Conservation (phyloP, 305 asterid species). For the Ilex paraguariensis region DNA sequence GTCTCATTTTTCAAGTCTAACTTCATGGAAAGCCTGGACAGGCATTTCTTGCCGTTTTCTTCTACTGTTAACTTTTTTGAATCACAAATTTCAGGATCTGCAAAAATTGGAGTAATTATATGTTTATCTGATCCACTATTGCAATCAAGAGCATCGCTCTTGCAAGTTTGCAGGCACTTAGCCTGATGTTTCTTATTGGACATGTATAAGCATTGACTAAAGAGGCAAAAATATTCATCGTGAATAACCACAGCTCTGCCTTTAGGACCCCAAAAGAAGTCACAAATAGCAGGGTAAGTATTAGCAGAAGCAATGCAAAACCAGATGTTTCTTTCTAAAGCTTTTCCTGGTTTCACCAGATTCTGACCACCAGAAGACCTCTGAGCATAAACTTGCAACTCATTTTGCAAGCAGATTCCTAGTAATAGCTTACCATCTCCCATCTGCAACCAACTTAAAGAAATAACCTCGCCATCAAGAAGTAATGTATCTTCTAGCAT, state of each 20-base stretch:
- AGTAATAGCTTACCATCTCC: slow-evolving; percentile 79
- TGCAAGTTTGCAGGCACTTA: slow-evolving; percentile 13
- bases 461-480: slow-evolving; percentile 60
- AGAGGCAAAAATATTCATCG: slow-evolving; percentile 56
- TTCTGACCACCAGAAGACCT: slow-evolving; percentile 64
- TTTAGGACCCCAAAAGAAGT: slow-evolving; percentile 93
- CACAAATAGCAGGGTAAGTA: slow-evolving; percentile 49
- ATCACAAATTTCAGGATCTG: slow-evolving; percentile 21
- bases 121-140: slow-evolving; percentile 25
- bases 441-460: slow-evolving; percentile 65
- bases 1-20: slow-evolving; percentile 25
- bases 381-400: slow-evolving; percentile 57
- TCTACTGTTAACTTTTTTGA: slow-evolving; percentile 18
- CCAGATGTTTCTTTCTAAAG: slow-evolving; percentile 60
- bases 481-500: slow-evolving; percentile 64
- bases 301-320: slow-evolving; percentile 59
- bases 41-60: slow-evolving; percentile 21
- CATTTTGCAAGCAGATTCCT: slow-evolving; percentile 68
- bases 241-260: slow-evolving; percentile 64
- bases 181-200: slow-evolving; percentile 26
- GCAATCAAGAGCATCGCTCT: slow-evolving; percentile 14
- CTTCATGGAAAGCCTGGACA: slow-evolving; percentile 26
- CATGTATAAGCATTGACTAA: slow-evolving; percentile 49
- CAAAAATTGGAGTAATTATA: slow-evolving; percentile 19
- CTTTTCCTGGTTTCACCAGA: slow-evolving; percentile 46